Percentiles rank a stretch among this genome's conserved stretches.
These are phyloP conservation scores for Kodamaea sp. DNA, from an alignment of 1,139 yeast species.

Conservation along the genomic window DNA sequence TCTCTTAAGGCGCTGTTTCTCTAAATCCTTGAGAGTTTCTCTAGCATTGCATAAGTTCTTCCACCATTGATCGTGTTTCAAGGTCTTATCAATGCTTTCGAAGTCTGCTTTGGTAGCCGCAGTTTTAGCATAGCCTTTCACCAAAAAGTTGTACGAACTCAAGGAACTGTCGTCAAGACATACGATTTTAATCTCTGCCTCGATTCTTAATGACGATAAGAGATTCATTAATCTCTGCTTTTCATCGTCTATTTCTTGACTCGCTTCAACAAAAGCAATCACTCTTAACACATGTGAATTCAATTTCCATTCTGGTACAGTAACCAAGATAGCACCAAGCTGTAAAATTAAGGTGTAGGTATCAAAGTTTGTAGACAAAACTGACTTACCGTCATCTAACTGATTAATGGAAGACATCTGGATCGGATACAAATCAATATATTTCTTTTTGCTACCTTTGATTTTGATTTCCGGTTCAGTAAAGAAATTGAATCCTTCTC, in stretches of 20 bases:
- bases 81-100: constrained; percentile 32
- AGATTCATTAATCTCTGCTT: constrained; percentile 57
- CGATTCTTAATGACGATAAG: constrained; percentile 75
- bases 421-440: constrained; percentile 88
- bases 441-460: constrained; percentile 40
- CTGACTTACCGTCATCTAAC: constrained; percentile 65
- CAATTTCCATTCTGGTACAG: constrained; percentile 90
- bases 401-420: constrained; percentile 88
- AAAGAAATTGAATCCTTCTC: constrained; percentile 3
- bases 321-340: constrained; percentile 85
- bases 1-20: constrained; percentile 21
- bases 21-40: constrained; percentile 41
- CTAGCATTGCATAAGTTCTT: constrained; percentile 59
- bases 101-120: constrained; percentile 27
- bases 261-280: constrained; percentile 83
- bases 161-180: constrained; percentile 65
- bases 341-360: constrained; percentile 92
- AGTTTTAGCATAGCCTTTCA: constrained; percentile 57
- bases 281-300: constrained; percentile 69
- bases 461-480: constrained; percentile 2
- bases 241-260: constrained; percentile 72
- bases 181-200: constrained; percentile 72
- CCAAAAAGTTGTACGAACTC: constrained; percentile 69
- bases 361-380: constrained; percentile 86
- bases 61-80: constrained; percentile 62